Conservation (phyloP, 2,329 filamentous ascomycete genomes). For the Ophiostoma sp. region DNA sequence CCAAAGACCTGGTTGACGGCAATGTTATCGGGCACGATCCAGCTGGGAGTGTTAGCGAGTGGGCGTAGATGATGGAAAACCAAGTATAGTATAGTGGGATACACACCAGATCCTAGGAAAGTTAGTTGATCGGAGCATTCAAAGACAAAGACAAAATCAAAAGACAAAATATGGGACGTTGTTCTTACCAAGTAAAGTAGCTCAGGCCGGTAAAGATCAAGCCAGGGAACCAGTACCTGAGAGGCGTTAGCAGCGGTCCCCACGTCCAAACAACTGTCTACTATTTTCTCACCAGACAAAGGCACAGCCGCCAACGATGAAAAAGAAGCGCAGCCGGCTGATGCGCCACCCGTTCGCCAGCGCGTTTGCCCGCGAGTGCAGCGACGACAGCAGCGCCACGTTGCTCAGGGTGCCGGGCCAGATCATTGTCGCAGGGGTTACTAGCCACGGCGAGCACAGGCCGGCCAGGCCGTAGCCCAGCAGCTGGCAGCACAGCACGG, state of each 20-base stretch:
- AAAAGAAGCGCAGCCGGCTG: neutral
- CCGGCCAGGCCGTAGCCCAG: constrained; percentile 54
- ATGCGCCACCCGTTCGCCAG: neutral
- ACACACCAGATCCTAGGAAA: neutral
- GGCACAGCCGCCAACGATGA: neutral
- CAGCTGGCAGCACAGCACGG: constrained; percentile 53
- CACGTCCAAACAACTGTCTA: no score
- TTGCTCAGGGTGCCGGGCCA: constrained; percentile 48
- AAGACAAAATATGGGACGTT: no score
- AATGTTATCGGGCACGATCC: constrained; percentile 44
- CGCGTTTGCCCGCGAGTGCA: constrained; percentile 34
- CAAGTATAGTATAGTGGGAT: no score
- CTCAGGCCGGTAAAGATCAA: neutral
- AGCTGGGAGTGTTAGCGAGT: constrained; percentile 35
- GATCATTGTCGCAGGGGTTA: constrained; percentile 48
- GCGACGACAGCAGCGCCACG: constrained; percentile 44
- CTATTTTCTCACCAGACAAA: neutral
- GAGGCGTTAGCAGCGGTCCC: no score
- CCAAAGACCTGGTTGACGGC: constrained; percentile 33
- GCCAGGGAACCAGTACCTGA: neutral
- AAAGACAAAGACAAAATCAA: no score
- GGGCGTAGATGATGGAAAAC: no score
- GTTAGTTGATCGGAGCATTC: neutral
- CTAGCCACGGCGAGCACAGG: constrained; percentile 45
- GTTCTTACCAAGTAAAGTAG: neutral